A percentile compares a stretch with the other conserved stretches of the same genome.
These are phyloP conservation scores for Rosa hybrid DNA, from an alignment of 331 rosid species.

Conservation along the genomic window DNA sequence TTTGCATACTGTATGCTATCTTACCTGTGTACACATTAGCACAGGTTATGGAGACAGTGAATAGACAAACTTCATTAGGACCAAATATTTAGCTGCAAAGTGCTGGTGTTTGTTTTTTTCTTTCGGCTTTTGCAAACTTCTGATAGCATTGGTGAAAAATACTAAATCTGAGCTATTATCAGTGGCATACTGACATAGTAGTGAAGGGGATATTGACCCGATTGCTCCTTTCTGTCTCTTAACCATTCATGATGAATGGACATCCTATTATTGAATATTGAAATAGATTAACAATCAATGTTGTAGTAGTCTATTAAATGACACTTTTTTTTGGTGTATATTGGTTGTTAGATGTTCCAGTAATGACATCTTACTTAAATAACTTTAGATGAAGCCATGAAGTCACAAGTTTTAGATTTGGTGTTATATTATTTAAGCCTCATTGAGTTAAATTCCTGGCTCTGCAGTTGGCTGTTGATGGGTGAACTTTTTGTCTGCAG, in stretches of 20 bases:
- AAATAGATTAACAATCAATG: not conserved
- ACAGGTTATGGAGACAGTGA: not conserved
- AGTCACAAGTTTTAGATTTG: not conserved
- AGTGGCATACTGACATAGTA: not conserved
- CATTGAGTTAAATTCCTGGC: not conserved
- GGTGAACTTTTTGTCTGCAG: conserved; percentile 8
- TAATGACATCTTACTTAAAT: not conserved
- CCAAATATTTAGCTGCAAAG: not conserved
- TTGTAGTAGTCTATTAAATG: not conserved
- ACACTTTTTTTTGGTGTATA: not conserved
- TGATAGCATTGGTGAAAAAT: not conserved
- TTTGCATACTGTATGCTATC: not conserved
- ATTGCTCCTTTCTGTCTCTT: not conserved
- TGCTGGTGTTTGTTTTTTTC: not conserved
- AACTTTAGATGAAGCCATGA: not conserved
- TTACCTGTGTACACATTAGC: not conserved
- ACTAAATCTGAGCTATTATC: not conserved
- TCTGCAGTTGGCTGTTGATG: not conserved
- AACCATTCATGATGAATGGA: not conserved
- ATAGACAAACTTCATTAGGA: not conserved
- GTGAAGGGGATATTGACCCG: not conserved
- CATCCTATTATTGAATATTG: not conserved
- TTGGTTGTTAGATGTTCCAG: not conserved
- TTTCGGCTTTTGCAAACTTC: not conserved
- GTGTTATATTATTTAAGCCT: not conserved